Conservation (phyloP, 1,284 basidiomycete genomes). For the Irpex sp. region DNA sequence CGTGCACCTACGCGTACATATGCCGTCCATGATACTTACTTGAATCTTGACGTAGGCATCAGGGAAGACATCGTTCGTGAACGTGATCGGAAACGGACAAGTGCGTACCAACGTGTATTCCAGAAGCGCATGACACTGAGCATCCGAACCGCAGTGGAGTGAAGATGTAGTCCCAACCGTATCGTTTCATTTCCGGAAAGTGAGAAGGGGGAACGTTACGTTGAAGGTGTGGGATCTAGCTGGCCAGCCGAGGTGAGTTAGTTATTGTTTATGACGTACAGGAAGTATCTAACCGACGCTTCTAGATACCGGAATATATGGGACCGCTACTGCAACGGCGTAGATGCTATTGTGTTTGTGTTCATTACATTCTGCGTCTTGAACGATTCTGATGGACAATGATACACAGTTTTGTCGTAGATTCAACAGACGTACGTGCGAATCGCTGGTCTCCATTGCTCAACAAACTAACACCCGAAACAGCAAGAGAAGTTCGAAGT, state of each 20-base stretch:
- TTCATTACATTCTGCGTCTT: conserved; percentile 8
- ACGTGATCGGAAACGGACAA: conserved; percentile 86
- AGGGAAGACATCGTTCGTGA: conserved; percentile 93
- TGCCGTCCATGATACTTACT: background rate
- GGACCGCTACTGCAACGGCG: conserved; percentile 95
- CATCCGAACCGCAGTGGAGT: conserved; percentile 57
- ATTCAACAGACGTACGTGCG: conserved; percentile 75
- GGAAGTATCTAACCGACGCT: background rate
- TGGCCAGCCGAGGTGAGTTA: conserved; percentile 6
- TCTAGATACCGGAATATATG: conserved; percentile 85
- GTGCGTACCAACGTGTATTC: conserved; percentile 29
- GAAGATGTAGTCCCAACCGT: conserved; percentile 95
- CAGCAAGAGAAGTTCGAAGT: conserved; percentile 82
- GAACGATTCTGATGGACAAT: conserved; percentile 11
- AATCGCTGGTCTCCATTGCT: background rate
- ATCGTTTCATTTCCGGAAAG: conserved; percentile 84
- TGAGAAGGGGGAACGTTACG: conserved; percentile 86
- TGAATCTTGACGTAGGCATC: conserved; percentile 75
- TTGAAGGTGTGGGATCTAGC: conserved; percentile 95
- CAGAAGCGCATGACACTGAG: background rate
- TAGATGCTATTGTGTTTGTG: conserved; percentile 89
- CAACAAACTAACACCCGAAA: background rate
- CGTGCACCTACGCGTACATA: conserved; percentile 10
- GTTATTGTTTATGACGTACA: background rate
- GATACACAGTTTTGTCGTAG: conserved; percentile 79